A percentile compares a stretch with the other conserved stretches of the same genome.
Evolutionary conservation across 768 basidiomycete genomes (phyloP).

Genomic region (Hericium alpestre): DNA sequence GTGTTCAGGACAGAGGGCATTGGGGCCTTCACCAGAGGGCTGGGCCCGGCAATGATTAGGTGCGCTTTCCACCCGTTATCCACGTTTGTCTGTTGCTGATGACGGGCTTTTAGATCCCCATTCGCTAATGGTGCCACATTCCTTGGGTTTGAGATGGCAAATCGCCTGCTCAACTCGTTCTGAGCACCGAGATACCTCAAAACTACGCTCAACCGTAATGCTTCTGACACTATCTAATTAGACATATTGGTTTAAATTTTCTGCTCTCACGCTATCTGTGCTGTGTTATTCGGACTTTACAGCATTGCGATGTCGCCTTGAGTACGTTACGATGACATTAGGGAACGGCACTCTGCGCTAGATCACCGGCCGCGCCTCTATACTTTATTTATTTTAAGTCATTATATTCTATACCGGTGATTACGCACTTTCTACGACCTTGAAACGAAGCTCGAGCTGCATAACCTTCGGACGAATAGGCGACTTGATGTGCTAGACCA

Average conservation of each 20-base stretch:
- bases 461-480: too few species aligned
- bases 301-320: too few species aligned
- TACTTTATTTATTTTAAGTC: too few species aligned
- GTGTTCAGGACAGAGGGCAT: conserved; percentile 80
- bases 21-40: conserved; percentile 82
- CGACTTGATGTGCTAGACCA: too few species aligned
- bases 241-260: neutral
- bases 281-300: too few species aligned
- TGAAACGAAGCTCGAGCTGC: too few species aligned
- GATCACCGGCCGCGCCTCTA: too few species aligned
- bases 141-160: conserved; percentile 90
- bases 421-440: too few species aligned
- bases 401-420: too few species aligned
- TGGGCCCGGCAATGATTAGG: conserved; percentile 88
- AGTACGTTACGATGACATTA: too few species aligned
- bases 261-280: too few species aligned
- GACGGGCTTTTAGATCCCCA: conserved; percentile 50
- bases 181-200: conserved; percentile 2
- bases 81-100: neutral
- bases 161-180: conserved; percentile 44
- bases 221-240: neutral
- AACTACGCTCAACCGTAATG: neutral
- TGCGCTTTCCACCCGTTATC: conserved; percentile 24
- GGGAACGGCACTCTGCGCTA: too few species aligned
- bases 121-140: conserved; percentile 97